Conservation (phyloP, 805 yeast genomes). For the Starmerella ratchasimensis region DNA sequence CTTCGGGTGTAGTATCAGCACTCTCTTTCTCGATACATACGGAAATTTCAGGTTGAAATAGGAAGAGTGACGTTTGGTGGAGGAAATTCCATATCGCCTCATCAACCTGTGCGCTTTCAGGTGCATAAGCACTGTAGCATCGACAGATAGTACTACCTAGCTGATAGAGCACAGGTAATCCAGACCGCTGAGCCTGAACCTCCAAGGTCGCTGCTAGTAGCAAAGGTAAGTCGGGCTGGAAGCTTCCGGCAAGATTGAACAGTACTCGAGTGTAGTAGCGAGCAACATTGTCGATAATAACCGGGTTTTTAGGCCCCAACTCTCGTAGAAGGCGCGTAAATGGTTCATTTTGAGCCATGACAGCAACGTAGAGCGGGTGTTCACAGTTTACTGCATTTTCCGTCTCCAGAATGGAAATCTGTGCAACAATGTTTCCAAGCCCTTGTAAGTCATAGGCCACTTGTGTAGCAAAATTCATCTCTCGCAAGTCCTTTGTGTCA, state of each 20-base stretch:
- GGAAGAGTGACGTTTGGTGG: constrained; percentile 60
- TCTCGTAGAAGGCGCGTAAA: constrained; percentile 5
- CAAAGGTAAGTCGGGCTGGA: constrained; percentile 4
- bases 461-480: too few species aligned
- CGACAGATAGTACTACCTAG: constrained; percentile 16
- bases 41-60: constrained; percentile 33
- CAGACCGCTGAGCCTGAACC: constrained; percentile 1
- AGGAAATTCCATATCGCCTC: constrained; percentile 73
- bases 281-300: constrained; percentile 10
- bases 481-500: too few species aligned
- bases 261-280: constrained; percentile 15
- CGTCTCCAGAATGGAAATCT: constrained; percentile 49
- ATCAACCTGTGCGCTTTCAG: constrained; percentile 1
- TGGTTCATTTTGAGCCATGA: constrained; percentile 9
- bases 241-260: constrained; percentile 13
- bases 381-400: constrained; percentile 23
- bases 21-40: constrained; percentile 7
- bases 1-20: constrained; percentile 12
- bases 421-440: constrained; percentile 45
- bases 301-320: constrained; percentile 4
- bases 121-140: constrained; percentile 11
- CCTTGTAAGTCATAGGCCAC: constrained; percentile 35
- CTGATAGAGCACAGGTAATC: constrained; percentile 12
- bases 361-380: constrained; percentile 25
- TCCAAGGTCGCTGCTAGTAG: constrained; percentile 5